Percentiles rank a stretch among this genome's conserved stretches.
Evolutionary conservation across 2,329 filamentous ascomycete species (phyloP).

Genomic region (Orbilia javanica): DNA sequence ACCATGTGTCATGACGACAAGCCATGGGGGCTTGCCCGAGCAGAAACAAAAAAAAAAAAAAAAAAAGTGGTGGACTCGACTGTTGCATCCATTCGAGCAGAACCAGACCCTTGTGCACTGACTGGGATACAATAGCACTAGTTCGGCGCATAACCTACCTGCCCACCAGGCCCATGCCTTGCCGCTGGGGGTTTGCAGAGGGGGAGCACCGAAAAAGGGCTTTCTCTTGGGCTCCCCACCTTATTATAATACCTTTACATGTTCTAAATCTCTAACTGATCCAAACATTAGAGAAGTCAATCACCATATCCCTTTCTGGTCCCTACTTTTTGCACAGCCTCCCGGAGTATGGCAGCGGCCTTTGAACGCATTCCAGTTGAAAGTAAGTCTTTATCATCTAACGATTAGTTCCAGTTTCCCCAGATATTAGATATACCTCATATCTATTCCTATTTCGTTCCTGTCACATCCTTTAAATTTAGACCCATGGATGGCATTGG

Average conservation of each 20-base stretch:
- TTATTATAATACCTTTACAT: conserved; percentile 57
- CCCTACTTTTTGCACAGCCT: conserved; percentile 57
- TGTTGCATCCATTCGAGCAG: conserved; percentile 46
- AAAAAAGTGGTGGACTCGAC: conserved; percentile 50
- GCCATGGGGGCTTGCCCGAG: conserved; percentile 48
- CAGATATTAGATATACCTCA: conserved; percentile 42
- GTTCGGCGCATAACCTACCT: conserved; percentile 57
- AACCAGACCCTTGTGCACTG: conserved; percentile 40
- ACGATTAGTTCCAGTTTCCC: conserved; percentile 34
- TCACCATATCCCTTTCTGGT: conserved; percentile 57
- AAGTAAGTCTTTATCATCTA: conserved; percentile 48
- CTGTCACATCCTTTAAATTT: conserved; percentile 53
- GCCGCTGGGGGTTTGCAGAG: conserved; percentile 43
- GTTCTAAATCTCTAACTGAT: conserved; percentile 52
- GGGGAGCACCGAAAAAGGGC: conserved; percentile 46
- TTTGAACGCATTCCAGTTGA: conserved; percentile 57
- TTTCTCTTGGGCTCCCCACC: conserved; percentile 56
- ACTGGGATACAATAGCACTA: conserved; percentile 56
- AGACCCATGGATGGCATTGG: conserved; percentile 56
- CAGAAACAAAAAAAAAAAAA: neutral
- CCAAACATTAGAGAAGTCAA: conserved; percentile 41
- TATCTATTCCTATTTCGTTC: conserved; percentile 58
- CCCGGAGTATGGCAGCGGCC: conserved; percentile 56
- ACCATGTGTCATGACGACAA: conserved; percentile 58
- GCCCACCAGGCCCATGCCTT: conserved; percentile 55